Evolutionary conservation across 1,284 basidiomycete genomes (phyloP), one percentile per base, ranked within the genome.

Genomic region (Apiotrichum sp.): DNA sequence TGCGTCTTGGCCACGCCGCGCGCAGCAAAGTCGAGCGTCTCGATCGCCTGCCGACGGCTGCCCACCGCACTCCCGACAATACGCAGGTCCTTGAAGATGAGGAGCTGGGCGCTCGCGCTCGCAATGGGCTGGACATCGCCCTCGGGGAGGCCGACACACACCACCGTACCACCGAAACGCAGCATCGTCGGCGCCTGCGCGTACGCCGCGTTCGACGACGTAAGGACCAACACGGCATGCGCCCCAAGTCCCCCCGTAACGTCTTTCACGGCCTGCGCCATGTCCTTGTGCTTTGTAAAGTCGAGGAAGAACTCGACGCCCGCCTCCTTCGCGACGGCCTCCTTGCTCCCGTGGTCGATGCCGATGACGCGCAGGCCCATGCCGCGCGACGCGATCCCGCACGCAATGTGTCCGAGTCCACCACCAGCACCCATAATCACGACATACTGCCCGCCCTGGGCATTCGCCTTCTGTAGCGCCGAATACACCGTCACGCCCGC

Each of bases 231-330:
- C 0, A 85, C 82, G 6, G 84, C 82, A 69, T 93, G 88, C 0
- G 88, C 83, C 33, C 89, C 89, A 5, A 78, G 70, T 1, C 87
- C 89, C 50, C 80, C 86, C 0, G 86, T 55, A 38, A 49, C 32
- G 44, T 52, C 34, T 31, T 34, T 29, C 8, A 55, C 50, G 41
- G 47, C 53, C 9, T 36, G 40, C 14, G 41, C 46, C 16, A 64
- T 55, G 52, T 66, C 69, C 61, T 73, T 70, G 45, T 55, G 58
- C 40, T 64, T 79, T 60, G 80, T 83, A 78, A 88, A 91, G 77
- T 93, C 89, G 63, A 93, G 81, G 82, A 86, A 92, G 50, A 78
- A 78, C 65, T 88, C 86, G 0, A 87, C 87, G 46, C 89, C 89
- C 49, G 89, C 84, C 29, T 80, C 75, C 56, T 79, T 65, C 69